Evolutionary conservation across 768 basidiomycete genomes (phyloP).

Genomic region (Tricholoma terreum): DNA sequence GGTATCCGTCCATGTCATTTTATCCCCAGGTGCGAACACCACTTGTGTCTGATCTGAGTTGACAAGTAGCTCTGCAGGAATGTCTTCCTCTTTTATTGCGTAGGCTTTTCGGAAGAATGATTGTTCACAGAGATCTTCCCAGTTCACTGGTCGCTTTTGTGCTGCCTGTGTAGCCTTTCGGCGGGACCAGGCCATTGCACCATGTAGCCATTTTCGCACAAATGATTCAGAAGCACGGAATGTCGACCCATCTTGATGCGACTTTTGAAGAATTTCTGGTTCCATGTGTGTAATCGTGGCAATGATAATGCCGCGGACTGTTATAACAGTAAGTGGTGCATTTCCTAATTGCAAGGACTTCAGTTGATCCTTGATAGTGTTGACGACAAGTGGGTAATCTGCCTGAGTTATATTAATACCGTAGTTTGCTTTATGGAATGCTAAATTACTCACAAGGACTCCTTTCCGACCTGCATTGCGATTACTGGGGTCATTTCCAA

Average conservation of each 20-base stretch:
- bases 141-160: constrained; percentile 32
- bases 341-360: constrained; percentile 16
- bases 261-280: constrained; percentile 26
- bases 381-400: constrained; percentile 15
- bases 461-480: constrained; percentile 15
- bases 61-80: constrained; percentile 25
- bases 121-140: constrained; percentile 23
- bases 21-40: constrained; percentile 24
- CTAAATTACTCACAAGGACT: constrained; percentile 13
- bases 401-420: constrained; percentile 3
- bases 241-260: constrained; percentile 18
- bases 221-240: constrained; percentile 29
- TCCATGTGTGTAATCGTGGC: constrained; percentile 18
- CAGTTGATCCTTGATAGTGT: constrained; percentile 14
- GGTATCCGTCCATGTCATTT: constrained; percentile 21
- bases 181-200: constrained; percentile 18
- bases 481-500: constrained; percentile 6
- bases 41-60: constrained; percentile 36
- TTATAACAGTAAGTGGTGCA: constrained; percentile 20
- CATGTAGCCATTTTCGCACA: constrained; percentile 11
- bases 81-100: constrained; percentile 28
- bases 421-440: background rate
- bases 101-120: constrained; percentile 23
- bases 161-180: constrained; percentile 28
- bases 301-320: constrained; percentile 27